Base-by-base conservation (phyloP, 2,329 filamentous ascomycete species). In the Aspergillus cejpii region DNA sequence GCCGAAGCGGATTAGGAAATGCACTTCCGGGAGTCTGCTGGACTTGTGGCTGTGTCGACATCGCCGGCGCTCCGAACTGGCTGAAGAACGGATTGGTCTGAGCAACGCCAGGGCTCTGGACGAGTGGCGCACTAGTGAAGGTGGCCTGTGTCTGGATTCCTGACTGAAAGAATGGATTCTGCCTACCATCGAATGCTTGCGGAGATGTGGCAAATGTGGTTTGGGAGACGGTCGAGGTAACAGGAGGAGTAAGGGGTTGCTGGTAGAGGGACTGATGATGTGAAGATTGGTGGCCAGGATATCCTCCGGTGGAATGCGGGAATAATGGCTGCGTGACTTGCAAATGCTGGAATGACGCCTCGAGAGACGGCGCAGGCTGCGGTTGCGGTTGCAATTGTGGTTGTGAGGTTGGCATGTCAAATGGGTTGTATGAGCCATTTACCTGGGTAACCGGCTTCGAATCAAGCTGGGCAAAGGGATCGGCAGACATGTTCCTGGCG, bases 301-400 rank as follows among this genome's bases (percentile, higher is more conserved):
- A 76, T 44, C 73, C 85, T 43, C 85, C 85, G 1, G 86, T 90
- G 43, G 83, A 81, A 58, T 89, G 81, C 6, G 86, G 84, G 61
- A 90, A 89, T 23, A 89, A 71, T 28, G 79, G 79, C 53, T 81
- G 80, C 7, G 79, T 80, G 2, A 94, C 70, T 28, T 86, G 81
- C 66, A 95, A 75, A 50, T 79, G 81, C 60, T 90, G 83, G 58
- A 95, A 85, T 1, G 85, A 80, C 55, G 85, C 79, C 51, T 81
- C 80, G 14, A 89, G 65, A 8, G 62, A 52, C 51, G 59, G 58
- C n/a, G 54, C 52, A 12, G 63, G 50, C 17, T 65, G 58, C 20
- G 50, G 47, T 11, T 57, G 50, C 21, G 37, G 46, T 12, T 57
- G 62, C 64, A 58, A 42, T 84, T 77, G 55, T 14, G 48, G 41